Conservation (phyloP, 2,329 filamentous ascomycete genomes). For the Nannizzia gypsea region DNA sequence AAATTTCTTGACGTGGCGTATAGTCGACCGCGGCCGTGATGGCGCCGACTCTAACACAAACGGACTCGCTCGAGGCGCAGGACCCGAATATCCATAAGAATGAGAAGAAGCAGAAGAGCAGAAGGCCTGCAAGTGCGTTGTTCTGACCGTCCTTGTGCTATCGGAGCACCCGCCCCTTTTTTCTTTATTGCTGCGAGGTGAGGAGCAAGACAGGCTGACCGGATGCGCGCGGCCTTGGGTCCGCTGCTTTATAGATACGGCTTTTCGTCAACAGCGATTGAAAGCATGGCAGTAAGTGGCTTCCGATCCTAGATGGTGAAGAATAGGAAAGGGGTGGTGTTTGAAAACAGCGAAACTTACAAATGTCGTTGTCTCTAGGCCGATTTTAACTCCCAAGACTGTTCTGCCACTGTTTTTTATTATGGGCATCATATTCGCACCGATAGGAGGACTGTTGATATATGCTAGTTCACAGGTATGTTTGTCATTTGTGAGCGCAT, state of each 20-base stretch:
- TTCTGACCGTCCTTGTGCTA: slow-evolving; percentile 7
- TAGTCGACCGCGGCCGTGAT: slow-evolving; percentile 16
- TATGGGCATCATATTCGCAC: slow-evolving; percentile 83
- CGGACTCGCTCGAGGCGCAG: slow-evolving; percentile 35
- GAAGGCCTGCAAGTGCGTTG: slow-evolving; percentile 71
- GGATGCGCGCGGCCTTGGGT: slow-evolving; percentile 5
- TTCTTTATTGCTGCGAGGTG: slow-evolving; percentile 4
- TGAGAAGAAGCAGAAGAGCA: slow-evolving; percentile 77
- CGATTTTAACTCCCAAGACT: slow-evolving; percentile 89
- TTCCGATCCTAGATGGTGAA: background rate
- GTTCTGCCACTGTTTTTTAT: slow-evolving; percentile 83
- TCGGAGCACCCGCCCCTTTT: too few relatives aligned
- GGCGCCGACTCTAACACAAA: slow-evolving; percentile 32
- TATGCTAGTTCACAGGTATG: slow-evolving; percentile 71
- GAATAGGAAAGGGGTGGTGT: background rate
- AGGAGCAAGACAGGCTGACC: background rate
- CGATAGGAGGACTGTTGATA: slow-evolving; percentile 75
- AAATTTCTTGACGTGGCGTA: background rate
- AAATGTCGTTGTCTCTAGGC: slow-evolving; percentile 41
- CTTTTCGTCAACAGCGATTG: slow-evolving; percentile 89
- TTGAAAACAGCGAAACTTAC: background rate
- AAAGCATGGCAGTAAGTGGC: slow-evolving; percentile 91
- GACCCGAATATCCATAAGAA: slow-evolving; percentile 30
- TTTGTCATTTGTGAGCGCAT: background rate
- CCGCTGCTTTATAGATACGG: slow-evolving; percentile 55